A percentile compares a stretch with the other conserved stretches of the same genome.
phyloP scores from a whole-genome alignment of 2,329 filamentous ascomycete genomes.

The Cytospora leucostoma region DNA sequence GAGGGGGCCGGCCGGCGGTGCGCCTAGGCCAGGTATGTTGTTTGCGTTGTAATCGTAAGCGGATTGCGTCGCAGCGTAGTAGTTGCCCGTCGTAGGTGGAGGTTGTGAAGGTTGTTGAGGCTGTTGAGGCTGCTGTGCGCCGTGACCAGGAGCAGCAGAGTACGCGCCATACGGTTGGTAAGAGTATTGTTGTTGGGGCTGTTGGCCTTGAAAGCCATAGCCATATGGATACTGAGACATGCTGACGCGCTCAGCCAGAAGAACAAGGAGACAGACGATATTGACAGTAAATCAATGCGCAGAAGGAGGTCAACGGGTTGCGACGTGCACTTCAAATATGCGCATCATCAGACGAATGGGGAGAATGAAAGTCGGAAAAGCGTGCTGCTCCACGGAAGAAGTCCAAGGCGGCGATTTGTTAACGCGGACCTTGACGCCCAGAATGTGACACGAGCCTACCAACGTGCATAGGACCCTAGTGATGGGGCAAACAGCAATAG shows the following conservation, averaged over 20 bases:
- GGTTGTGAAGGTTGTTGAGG: conserved; percentile 24
- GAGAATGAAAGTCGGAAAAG: conserved; percentile 5
- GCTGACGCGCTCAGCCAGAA: conserved; percentile 23
- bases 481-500: neutral
- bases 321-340: conserved; percentile 8
- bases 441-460: conserved; percentile 20
- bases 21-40: conserved; percentile 43
- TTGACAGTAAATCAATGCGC: conserved; percentile 20
- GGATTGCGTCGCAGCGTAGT: conserved; percentile 37
- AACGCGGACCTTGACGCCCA: conserved; percentile 7
- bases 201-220: conserved; percentile 38
- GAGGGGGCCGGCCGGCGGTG: conserved; percentile 26
- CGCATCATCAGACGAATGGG: conserved; percentile 19
- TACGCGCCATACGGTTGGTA: conserved; percentile 30
- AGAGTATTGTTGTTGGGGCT: conserved; percentile 32
- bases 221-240: conserved; percentile 46
- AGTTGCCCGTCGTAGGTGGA: conserved; percentile 28
- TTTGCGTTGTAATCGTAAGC: conserved; percentile 43
- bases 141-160: conserved; percentile 26
- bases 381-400: conserved; percentile 1
- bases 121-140: conserved; percentile 24
- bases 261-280: conserved; percentile 21
- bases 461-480: conserved; percentile 14
- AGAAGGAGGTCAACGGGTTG: conserved; percentile 11
- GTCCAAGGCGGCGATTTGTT: neutral